Evolutionary conservation across 2,329 filamentous ascomycete genomes (phyloP).

Genomic region (Meredithiella fracta): DNA sequence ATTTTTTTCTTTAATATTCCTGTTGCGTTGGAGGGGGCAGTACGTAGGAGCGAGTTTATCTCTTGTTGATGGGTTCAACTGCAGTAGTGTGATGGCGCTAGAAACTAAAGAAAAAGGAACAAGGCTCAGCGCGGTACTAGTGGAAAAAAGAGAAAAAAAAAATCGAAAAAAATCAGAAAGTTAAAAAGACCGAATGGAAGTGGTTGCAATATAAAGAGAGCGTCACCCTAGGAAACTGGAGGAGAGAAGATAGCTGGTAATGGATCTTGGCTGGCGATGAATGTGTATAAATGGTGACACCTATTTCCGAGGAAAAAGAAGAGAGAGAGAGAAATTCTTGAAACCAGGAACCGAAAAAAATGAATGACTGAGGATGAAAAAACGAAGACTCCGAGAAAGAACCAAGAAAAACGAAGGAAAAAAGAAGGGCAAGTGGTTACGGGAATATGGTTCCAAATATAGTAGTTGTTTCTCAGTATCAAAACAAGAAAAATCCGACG

Average conservation of each 20-base stretch:
- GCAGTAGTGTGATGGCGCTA: not conserved
- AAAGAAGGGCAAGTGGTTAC: not conserved
- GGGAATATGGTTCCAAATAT: conserved; percentile 4
- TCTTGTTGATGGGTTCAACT: not conserved
- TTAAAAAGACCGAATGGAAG: not conserved
- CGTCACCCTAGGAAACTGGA: not conserved
- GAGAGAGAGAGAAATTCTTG: not conserved
- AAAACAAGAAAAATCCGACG: not conserved
- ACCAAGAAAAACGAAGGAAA: conserved; percentile 6
- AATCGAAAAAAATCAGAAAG: not conserved
- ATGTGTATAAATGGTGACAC: not conserved
- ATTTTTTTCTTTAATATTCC: not conserved
- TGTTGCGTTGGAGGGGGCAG: not conserved
- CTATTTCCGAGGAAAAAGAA: too few species aligned
- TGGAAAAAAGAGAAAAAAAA: not conserved
- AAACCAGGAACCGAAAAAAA: not conserved
- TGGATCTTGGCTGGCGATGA: not conserved
- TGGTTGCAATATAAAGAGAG: conserved; percentile 6
- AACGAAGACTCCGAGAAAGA: not conserved
- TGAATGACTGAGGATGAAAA: conserved; percentile 1
- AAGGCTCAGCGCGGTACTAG: not conserved
- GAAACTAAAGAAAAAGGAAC: not conserved
- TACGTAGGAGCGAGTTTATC: too few species aligned
- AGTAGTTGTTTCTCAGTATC: not conserved
- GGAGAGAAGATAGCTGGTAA: not conserved